phyloP scores from a whole-genome alignment of 192 early-diverging fungal species.

The Coemansia umbellata region DNA sequence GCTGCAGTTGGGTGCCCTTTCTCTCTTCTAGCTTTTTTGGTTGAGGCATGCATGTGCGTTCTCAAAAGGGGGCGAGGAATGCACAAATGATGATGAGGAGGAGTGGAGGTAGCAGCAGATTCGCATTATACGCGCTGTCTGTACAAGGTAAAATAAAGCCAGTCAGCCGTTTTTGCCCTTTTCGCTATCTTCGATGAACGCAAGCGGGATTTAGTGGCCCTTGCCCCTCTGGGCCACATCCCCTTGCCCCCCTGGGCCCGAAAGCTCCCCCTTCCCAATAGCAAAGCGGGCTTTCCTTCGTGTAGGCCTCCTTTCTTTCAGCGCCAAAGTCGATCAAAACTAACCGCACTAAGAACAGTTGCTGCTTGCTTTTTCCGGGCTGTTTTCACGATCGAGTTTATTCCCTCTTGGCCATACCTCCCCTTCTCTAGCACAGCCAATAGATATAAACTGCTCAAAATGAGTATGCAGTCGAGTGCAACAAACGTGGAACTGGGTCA shows the following conservation, averaged over 20 bases:
- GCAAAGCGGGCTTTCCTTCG: too few species aligned
- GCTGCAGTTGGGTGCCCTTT: too few species aligned
- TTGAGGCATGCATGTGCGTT: constrained; percentile 10
- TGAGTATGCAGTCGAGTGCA: too few species aligned
- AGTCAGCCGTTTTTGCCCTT: too few species aligned
- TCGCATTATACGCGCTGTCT: not conserved
- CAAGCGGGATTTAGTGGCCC: too few species aligned
- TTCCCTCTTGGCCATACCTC: not conserved
- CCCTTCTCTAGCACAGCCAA: too few species aligned
- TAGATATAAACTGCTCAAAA: too few species aligned
- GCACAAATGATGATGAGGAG: constrained; percentile 15
- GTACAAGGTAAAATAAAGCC: too few species aligned
- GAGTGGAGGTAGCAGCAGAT: constrained; percentile 2
- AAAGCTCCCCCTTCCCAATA: not conserved
- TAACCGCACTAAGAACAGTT: not conserved
- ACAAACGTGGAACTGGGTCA: too few species aligned
- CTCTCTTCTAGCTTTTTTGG: not conserved
- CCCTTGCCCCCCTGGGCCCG: not conserved
- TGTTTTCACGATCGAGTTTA: too few species aligned
- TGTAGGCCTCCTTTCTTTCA: not conserved
- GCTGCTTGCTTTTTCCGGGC: not conserved
- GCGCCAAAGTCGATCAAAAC: not conserved
- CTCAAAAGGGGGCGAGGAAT: not conserved
- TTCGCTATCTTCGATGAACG: not conserved
- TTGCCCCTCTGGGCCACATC: not conserved